Evolutionary conservation across 1,139 yeast species (phyloP).

Genomic region (Geotrichum aggregatum): DNA sequence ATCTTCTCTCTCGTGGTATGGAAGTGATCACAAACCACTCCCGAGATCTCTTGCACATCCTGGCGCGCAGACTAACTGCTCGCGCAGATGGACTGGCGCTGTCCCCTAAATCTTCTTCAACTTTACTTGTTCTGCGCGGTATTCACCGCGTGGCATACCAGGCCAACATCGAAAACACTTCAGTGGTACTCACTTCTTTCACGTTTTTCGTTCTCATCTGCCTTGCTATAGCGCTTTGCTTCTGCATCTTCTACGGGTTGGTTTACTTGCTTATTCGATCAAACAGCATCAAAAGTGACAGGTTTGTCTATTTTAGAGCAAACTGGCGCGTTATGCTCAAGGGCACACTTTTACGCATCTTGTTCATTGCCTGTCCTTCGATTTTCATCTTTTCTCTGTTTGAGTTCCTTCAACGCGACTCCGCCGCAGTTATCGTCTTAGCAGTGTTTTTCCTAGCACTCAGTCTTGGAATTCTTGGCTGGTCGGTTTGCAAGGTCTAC

Average conservation of each 20-base stretch:
- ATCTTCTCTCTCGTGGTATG: slow-evolving; percentile 15
- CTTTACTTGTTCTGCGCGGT: slow-evolving; percentile 65
- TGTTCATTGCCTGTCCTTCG: slow-evolving; percentile 58
- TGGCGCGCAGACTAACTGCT: slow-evolving; percentile 12
- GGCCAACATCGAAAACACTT: slow-evolving; percentile 80
- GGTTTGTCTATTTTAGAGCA: slow-evolving; percentile 58
- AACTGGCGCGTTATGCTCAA: slow-evolving; percentile 77
- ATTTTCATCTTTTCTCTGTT: slow-evolving; percentile 74
- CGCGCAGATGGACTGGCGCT: slow-evolving; percentile 8
- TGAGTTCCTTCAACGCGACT: slow-evolving; percentile 83
- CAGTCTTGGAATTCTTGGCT: slow-evolving; percentile 55
- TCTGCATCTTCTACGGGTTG: slow-evolving; percentile 27
- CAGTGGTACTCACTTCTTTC: slow-evolving; percentile 78
- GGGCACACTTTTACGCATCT: slow-evolving; percentile 80
- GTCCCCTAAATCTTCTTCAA: slow-evolving; percentile 24
- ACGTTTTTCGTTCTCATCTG: slow-evolving; percentile 75
- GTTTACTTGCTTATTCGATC: slow-evolving; percentile 23
- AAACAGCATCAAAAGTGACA: slow-evolving; percentile 12
- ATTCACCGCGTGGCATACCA: slow-evolving; percentile 83
- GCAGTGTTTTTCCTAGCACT: slow-evolving; percentile 68
- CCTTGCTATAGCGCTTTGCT: slow-evolving; percentile 33
- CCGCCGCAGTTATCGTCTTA: slow-evolving; percentile 77
- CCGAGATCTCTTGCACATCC: slow-evolving; percentile 18
- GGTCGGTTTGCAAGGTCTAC: slow-evolving; percentile 69
- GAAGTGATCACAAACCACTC: slow-evolving; percentile 7